Percentiles rank a stretch among this genome's conserved stretches.
phyloP scores from a whole-genome alignment of 768 basidiomycete species.

The Leucosporidium creatinivorum region DNA sequence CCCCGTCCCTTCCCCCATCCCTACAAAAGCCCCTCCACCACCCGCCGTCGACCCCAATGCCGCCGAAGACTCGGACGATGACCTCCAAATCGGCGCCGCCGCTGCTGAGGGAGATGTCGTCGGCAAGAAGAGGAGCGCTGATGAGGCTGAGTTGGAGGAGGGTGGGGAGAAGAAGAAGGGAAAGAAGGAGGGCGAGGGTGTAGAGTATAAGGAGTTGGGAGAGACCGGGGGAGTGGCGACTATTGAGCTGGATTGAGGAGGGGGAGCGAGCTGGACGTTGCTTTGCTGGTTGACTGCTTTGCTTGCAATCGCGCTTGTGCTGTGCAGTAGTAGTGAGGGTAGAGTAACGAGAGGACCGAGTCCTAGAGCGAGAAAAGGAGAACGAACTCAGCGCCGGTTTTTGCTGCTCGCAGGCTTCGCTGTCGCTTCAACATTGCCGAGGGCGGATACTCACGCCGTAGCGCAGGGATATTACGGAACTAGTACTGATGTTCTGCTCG shows the following conservation, averaged over 20 bases:
- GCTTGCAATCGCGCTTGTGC: too few species aligned
- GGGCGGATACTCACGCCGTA: too few species aligned
- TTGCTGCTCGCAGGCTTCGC: too few species aligned
- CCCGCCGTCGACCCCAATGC: background rate
- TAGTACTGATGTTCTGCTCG: too few species aligned
- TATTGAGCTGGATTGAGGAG: background rate
- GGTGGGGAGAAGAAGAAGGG: conserved; percentile 2
- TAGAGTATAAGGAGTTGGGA: conserved; percentile 1
- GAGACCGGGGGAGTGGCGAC: background rate
- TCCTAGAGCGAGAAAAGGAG: too few species aligned
- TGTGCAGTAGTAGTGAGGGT: too few species aligned
- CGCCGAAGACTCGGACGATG: background rate
- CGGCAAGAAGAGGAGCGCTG: conserved; percentile 32
- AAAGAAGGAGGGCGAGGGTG: conserved; percentile 22
- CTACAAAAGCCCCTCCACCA: conserved; percentile 6
- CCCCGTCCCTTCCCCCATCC: conserved; percentile 20
- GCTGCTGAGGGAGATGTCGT: background rate
- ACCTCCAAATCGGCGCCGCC: background rate
- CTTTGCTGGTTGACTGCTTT: too few species aligned
- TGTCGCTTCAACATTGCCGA: too few species aligned
- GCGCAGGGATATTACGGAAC: too few species aligned
- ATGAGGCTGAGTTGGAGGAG: conserved; percentile 30
- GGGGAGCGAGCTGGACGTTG: too few species aligned
- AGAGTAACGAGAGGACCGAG: too few species aligned
- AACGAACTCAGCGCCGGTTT: too few species aligned